Base-by-base conservation (phyloP, 257 asterid species). In the Scutellaria galericulata region DNA sequence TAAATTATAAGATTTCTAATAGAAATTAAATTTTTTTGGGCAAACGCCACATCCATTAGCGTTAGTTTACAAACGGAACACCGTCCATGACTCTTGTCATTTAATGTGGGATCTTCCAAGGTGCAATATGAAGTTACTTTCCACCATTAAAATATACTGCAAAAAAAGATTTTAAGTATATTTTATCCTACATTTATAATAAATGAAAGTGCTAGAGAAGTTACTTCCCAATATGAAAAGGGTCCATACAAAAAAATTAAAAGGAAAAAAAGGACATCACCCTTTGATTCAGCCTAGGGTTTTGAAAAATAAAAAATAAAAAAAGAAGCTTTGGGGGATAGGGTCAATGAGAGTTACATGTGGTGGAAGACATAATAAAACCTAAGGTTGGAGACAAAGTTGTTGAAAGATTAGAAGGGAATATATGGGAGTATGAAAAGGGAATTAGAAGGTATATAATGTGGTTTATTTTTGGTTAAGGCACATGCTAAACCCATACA, bases 221-320 rank as follows among this genome's bases (percentile, higher is more conserved):
- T 81, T 78, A 86, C 78, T 82, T 81, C 83, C 83, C 83, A 69
- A 75, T 76, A 72, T 35, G 68, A 40, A 54, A 53, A 71, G 81
- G 57, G 50, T 77, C 81, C 45, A 75, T 70, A 51, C 82, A 55
- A 47, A 40, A 44, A 69, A 69, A 27, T 44, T 57, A 35, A 27
- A 66, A 46, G 52, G 68, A 15, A 70, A 73, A 60, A 68, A 10
- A 41, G 9, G 51, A 51, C 35, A 41, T 63, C 56, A 50, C 11
- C 82, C 90, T 62, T 82, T 56, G 96, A 89, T 89, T 84, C 85
- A 80, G 85, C 97, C 91, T 91, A 84, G 92, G 96, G 90, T 85
- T 86, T 89, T 69, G 86, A 63, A 75, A 81, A 79, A 10, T 11
- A 9, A 37, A 47, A 52, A 64, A 42, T 72, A 68, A 22, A 73